Evolutionary conservation across 2,329 filamentous ascomycete genomes (phyloP).

Genomic region (Cephalotrichum gorgonifer): DNA sequence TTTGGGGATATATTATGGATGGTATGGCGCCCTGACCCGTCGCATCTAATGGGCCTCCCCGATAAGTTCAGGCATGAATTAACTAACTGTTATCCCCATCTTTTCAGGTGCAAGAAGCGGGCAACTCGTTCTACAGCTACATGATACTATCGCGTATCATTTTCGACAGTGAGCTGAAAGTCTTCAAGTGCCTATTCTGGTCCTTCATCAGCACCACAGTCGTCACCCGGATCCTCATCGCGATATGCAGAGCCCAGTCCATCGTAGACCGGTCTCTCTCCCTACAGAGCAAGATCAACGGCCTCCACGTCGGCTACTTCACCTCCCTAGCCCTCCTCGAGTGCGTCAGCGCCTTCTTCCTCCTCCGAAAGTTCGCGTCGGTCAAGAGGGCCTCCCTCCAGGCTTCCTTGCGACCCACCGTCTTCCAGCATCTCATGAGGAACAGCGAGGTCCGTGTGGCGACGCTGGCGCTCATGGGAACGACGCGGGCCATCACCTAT

Average conservation of each 20-base stretch:
- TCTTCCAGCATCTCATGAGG: constrained; percentile 27
- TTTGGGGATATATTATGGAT: constrained; percentile 30
- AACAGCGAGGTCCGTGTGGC: constrained; percentile 28
- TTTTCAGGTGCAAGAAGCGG: constrained; percentile 34
- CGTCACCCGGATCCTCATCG: constrained; percentile 32
- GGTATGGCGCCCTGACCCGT: too few species aligned
- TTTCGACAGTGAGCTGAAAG: constrained; percentile 23
- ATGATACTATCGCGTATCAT: constrained; percentile 40
- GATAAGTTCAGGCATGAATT: too few species aligned
- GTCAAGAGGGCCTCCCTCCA: constrained; percentile 19
- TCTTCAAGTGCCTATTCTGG: constrained; percentile 44
- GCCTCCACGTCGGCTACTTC: constrained; percentile 30
- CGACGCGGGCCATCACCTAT: constrained; percentile 26
- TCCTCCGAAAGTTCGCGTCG: constrained; percentile 23
- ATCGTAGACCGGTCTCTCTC: constrained; percentile 14
- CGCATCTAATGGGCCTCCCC: too few species aligned
- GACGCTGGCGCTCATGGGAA: constrained; percentile 23
- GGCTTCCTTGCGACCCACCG: constrained; percentile 14
- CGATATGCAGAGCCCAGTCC: constrained; percentile 17
- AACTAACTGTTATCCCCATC: too few species aligned
- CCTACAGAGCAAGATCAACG: constrained; percentile 21
- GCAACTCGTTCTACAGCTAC: constrained; percentile 37
- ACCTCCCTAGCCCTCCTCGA: constrained; percentile 28
- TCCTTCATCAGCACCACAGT: constrained; percentile 42
- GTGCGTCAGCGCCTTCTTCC: constrained; percentile 26